phyloP scores from a whole-genome alignment of 495 filamentous ascomycete species.

The Penicillium silybi region DNA sequence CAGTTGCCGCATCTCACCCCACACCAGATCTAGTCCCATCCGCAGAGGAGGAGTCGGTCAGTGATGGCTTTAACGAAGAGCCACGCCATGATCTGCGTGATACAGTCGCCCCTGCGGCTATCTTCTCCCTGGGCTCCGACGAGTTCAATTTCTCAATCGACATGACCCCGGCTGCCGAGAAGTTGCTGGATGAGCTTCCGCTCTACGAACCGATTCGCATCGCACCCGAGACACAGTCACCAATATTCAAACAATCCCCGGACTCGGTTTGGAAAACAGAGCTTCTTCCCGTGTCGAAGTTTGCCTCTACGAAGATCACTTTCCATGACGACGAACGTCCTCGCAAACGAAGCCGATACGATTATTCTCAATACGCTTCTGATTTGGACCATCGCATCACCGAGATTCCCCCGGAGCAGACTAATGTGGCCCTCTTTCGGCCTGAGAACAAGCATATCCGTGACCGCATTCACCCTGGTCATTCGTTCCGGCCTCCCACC shows the following conservation, averaged over 20 bases:
- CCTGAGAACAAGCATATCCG: slow-evolving; percentile 86
- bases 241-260: slow-evolving; percentile 52
- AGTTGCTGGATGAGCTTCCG: slow-evolving; percentile 81
- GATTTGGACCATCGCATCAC: slow-evolving; percentile 52
- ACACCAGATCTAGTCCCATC: slow-evolving; percentile 72
- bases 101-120: slow-evolving; percentile 59
- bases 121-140: slow-evolving; percentile 77
- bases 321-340: slow-evolving; percentile 62
- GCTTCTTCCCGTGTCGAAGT: slow-evolving; percentile 82
- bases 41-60: slow-evolving; percentile 52
- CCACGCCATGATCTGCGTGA: slow-evolving; percentile 35
- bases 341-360: slow-evolving; percentile 72
- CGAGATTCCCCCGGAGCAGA: slow-evolving; percentile 63
- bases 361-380: slow-evolving; percentile 64
- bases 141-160: slow-evolving; percentile 77
- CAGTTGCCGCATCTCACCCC: slow-evolving; percentile 40
- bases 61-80: slow-evolving; percentile 48
- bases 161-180: slow-evolving; percentile 70
- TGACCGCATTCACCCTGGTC: slow-evolving; percentile 85
- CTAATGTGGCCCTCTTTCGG: slow-evolving; percentile 79
- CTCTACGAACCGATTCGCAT: slow-evolving; percentile 65
- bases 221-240: slow-evolving; percentile 52
- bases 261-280: slow-evolving; percentile 72
- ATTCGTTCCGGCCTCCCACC: slow-evolving; percentile 88
- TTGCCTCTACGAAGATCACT: slow-evolving; percentile 73